A percentile compares a stretch with the other conserved stretches of the same genome.
Conservation (phyloP, 768 basidiomycete species). For the Collybiopsis luxurians region DNA sequence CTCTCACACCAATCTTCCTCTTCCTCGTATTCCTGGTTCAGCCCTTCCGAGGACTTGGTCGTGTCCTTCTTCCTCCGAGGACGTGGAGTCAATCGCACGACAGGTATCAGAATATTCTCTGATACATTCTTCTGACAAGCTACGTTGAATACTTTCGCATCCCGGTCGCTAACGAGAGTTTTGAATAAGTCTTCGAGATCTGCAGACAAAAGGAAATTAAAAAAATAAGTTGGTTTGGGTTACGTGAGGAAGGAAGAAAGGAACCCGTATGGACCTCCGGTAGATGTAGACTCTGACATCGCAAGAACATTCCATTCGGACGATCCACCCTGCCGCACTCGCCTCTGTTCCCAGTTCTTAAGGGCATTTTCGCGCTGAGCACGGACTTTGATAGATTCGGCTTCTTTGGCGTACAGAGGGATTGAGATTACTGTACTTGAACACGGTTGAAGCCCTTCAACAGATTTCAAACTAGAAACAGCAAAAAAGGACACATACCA, state of each 20-base stretch:
- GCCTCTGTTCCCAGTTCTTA: slow-evolving; percentile 46
- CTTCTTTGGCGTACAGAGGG: slow-evolving; percentile 34
- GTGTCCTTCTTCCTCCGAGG: slow-evolving; percentile 11
- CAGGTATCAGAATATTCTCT: slow-evolving; percentile 40
- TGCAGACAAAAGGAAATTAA: background rate
- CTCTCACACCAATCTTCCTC: slow-evolving; percentile 50
- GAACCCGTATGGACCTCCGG: background rate
- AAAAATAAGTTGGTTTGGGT: too few species aligned
- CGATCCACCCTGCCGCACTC: slow-evolving; percentile 22
- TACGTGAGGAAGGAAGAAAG: background rate
- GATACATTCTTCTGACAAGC: slow-evolving; percentile 20
- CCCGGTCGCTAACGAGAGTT: slow-evolving; percentile 9
- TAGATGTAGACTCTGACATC: background rate
- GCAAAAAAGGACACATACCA: slow-evolving; percentile 33
- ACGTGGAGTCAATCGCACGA: slow-evolving; percentile 24
- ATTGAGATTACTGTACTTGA: slow-evolving; percentile 45
- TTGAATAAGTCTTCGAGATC: slow-evolving; percentile 7
- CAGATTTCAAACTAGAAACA: background rate
- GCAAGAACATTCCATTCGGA: slow-evolving; percentile 42
- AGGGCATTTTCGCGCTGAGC: slow-evolving; percentile 40
- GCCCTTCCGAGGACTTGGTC: slow-evolving; percentile 5
- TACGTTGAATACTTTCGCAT: slow-evolving; percentile 4
- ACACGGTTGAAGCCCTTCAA: background rate
- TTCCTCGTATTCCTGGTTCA: slow-evolving; percentile 25
- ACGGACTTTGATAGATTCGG: slow-evolving; percentile 32